phyloP scores from a whole-genome alignment of 1,284 basidiomycete species.

The Trichosporon faecale region DNA sequence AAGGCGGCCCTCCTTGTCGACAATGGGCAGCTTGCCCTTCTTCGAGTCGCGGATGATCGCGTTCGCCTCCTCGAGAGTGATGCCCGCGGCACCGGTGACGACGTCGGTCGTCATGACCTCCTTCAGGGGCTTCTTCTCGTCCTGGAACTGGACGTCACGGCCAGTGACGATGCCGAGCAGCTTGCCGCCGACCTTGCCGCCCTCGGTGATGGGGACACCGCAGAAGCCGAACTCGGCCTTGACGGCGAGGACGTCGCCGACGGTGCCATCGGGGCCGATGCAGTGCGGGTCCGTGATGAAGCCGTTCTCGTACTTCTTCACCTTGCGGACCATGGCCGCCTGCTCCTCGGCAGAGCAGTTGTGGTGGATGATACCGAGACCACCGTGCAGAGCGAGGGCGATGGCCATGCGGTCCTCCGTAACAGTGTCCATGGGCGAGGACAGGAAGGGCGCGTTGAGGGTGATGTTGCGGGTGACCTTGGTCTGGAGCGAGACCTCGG shows the following conservation, averaged over 20 bases:
- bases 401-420: conserved; percentile 98
- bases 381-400: conserved; percentile 87
- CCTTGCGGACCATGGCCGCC: conserved; percentile 93
- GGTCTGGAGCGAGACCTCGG: conserved; percentile 76
- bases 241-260: conserved; percentile 89
- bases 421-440: conserved; percentile 99
- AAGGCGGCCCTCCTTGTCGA: conserved; percentile 71
- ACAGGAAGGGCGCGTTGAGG: conserved; percentile 94
- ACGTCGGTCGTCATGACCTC: conserved; percentile 87
- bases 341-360: conserved; percentile 86
- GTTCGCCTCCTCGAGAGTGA: conserved; percentile 91
- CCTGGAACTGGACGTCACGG: conserved; percentile 92
- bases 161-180: conserved; percentile 95
- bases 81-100: conserved; percentile 76
- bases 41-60: conserved; percentile 92
- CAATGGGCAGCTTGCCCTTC: conserved; percentile 94
- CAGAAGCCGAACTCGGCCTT: conserved; percentile 91
- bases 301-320: conserved; percentile 98
- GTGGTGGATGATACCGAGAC: conserved; percentile 98
- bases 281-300: conserved; percentile 96
- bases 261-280: conserved; percentile 70
- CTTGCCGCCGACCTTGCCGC: conserved; percentile 80
- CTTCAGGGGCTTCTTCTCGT: conserved; percentile 64
- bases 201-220: conserved; percentile 96
- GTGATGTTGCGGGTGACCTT: conserved; percentile 84